Base-by-base conservation (phyloP, 805 yeast species). In the Ogataea pilisensis region DNA sequence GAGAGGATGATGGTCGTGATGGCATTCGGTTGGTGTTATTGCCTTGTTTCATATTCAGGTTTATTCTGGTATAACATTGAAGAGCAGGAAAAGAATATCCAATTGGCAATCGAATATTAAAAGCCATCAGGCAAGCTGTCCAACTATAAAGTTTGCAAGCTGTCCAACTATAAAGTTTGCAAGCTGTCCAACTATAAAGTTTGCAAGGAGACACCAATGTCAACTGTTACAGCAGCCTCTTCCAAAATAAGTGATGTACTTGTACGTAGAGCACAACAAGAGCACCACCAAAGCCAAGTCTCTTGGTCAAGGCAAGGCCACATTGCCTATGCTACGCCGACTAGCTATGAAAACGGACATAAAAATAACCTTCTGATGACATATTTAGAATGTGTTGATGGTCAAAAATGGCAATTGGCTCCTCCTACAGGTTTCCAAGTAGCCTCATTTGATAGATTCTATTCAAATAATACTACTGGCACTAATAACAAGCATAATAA, bases 281-380 rank as follows among this genome's bases (percentile, higher is more conserved):
- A 34, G 8, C 44, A 38, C n/a, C 42, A 41, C 19, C 43, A 40
- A 14, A 38, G 42, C 31, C 51, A 38, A 18, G 36, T 82, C 8
- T 73, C 87, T 9, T 88, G 96, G 96, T 85, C 95, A 9, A 76
- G 80, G 49, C 84, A 81, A 49, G 96, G 96, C 12, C 78, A 87
- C 50, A 74, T 90, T 25, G 95, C 95, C 1, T 87, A 82, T 51
- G 65, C 78, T 6, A 62, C 57, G 42, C 65, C 62, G 47, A 65
- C 57, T 49, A 55, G 31, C 43, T 58, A 60, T 37, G 37, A 21
- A 11, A 31, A 28, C 14, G 51, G 59, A 42, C 64, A 20, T 45
- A 67, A 58, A 53, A 57, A 44, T 43, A 72, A 71, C 44, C 54
- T 87, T 18, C 65, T 68, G 35, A 63, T 86, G 44, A 81, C 95